phyloP scores from a whole-genome alignment of 768 basidiomycete species.

The Boletus sp. region DNA sequence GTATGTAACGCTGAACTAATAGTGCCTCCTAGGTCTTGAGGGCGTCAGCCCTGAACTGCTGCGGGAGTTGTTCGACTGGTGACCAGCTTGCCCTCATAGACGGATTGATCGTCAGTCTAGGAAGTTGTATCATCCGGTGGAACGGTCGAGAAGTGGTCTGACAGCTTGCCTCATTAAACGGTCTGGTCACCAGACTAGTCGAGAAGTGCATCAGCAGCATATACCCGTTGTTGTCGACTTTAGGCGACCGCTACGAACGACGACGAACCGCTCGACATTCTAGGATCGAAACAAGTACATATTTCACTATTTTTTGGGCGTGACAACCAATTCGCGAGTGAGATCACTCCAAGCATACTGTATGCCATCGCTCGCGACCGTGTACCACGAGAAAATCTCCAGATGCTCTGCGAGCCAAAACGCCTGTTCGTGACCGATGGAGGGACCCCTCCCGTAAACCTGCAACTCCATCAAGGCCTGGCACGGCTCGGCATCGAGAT shows the following conservation, averaged over 20 bases:
- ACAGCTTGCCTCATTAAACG: no score
- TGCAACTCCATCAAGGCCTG: conserved; percentile 2
- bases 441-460: conserved; percentile 2
- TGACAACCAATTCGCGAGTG: background rate
- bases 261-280: background rate
- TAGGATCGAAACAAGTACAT: background rate
- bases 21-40: no score
- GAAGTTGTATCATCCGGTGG: background rate
- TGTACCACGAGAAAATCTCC: conserved; percentile 8
- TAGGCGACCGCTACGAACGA: background rate
- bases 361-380: background rate
- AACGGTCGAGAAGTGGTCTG: background rate
- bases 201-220: background rate
- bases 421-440: conserved; percentile 1
- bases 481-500: background rate
- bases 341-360: conserved; percentile 1
- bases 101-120: background rate
- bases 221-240: background rate
- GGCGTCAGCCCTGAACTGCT: background rate
- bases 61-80: no score
- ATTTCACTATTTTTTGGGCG: background rate
- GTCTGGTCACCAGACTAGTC: no score
- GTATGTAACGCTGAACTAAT: no score
- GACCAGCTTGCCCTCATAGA: background rate
- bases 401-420: conserved; percentile 3